Base-by-base conservation (phyloP, 257 asterid species). In the Penstemon newberryi region DNA sequence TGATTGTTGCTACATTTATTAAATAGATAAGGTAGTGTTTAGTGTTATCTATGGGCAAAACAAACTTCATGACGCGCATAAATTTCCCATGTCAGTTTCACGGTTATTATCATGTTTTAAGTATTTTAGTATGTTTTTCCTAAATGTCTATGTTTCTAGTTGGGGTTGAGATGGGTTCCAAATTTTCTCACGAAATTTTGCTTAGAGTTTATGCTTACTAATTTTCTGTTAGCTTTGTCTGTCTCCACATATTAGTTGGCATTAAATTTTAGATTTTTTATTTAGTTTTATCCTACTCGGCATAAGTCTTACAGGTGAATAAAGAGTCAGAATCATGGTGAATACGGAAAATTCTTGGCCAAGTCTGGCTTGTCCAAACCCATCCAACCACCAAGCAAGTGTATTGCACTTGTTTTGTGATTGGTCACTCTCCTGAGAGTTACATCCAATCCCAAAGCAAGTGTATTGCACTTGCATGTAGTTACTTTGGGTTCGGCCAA, bases 231-330 rank as follows among this genome's bases (percentile, higher is more conserved):
- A 55, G 13, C 45, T 46, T 42, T 45, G 43, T 41, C 64, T 19
- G 54, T 63, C 13, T 64, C 60, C 60, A 60, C 33, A 56, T 51
- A 41, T 60, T 73, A 36, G 38, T 66, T 11, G n/a, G 33, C 33
- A 25, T 25, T 25, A 25, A 43, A 12, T 7, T 39, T 0, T 45
- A 6, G 40, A 51, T 37, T 46, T 38, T 37, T 41, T 33, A 45
- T 9, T 18, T 44, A 45, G 41, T 45, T 44, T 15, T 41, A 19
- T 10, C 53, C 8, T 50, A 9, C 49, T 52, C 45, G 13, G 6
- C 54, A 56, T 47, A 8, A 57, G 59, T 72, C 45, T 7, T 54
- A 8, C 18, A 42, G 63, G 59, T 45, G 40, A 44, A 66, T 60
- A 12, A 47, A 67, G 18, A 38, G 7, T 37, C 37, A 9, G 37